phyloP scores from a whole-genome alignment of 176 grass and related monocot species.

The Saccharum officinarum region DNA sequence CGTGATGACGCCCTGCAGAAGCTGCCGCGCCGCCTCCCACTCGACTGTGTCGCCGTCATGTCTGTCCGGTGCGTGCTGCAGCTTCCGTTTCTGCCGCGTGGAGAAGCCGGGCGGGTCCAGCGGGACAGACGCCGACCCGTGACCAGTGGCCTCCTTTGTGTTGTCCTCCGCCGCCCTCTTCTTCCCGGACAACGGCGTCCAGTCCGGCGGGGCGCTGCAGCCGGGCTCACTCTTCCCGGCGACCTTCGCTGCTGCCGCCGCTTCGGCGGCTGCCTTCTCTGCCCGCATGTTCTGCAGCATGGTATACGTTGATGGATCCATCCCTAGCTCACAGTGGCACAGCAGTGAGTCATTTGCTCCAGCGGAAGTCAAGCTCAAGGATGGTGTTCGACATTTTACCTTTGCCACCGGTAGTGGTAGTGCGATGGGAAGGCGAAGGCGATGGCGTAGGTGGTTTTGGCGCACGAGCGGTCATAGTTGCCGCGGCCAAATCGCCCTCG shows the following conservation, averaged over 20 bases:
- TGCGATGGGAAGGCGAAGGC: no score
- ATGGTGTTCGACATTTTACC: background rate
- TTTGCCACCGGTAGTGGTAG: background rate
- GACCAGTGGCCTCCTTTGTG: background rate
- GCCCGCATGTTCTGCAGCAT: background rate
- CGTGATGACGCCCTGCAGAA: constrained; percentile 27
- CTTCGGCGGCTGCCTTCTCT: background rate
- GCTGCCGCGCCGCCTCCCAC: constrained; percentile 8
- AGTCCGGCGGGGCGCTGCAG: no score
- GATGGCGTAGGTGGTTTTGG: background rate
- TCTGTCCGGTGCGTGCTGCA: background rate
- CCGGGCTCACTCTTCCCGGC: background rate
- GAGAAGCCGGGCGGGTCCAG: background rate
- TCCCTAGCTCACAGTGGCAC: background rate
- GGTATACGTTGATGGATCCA: background rate
- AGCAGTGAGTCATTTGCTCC: background rate
- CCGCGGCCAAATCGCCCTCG: background rate
- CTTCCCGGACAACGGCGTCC: background rate
- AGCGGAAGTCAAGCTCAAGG: background rate
- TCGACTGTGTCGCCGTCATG: constrained; percentile 1
- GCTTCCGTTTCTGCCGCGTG: background rate
- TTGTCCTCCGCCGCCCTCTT: constrained; percentile 1
- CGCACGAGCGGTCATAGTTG: background rate
- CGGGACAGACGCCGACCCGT: background rate
- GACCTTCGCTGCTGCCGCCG: background rate